Evolutionary conservation across 202 grass and related monocot species (phyloP).

Genomic region (Digitaria exilis): DNA sequence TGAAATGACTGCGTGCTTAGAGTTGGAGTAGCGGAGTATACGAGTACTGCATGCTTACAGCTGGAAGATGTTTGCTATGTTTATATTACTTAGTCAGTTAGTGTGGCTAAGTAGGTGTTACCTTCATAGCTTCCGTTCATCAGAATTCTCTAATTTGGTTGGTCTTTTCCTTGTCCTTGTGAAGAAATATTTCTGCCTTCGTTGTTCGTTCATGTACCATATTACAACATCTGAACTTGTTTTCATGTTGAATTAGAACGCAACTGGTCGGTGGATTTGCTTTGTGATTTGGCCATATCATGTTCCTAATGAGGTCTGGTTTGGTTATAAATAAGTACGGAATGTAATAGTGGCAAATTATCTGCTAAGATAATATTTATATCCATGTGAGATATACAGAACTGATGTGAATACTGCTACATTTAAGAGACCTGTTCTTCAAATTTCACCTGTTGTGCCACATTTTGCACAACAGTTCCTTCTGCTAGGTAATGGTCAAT

Average conservation of each 20-base stretch:
- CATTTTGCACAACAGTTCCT: background rate
- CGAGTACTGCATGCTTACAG: too few species aligned
- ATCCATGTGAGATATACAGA: background rate
- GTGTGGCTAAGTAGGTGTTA: background rate
- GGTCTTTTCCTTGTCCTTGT: background rate
- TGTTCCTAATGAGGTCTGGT: background rate
- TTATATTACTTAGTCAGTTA: background rate
- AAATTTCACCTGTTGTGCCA: background rate
- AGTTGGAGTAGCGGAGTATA: background rate
- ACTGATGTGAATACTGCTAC: background rate
- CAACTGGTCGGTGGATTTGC: background rate
- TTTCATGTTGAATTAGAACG: background rate
- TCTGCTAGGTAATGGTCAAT: background rate
- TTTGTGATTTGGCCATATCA: background rate
- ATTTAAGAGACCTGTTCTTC: background rate
- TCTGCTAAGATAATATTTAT: background rate
- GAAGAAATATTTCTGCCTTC: background rate
- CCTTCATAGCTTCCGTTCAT: background rate
- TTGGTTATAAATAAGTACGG: background rate
- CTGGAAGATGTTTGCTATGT: background rate
- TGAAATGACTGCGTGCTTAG: background rate
- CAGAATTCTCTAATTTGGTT: background rate
- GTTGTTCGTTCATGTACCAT: background rate
- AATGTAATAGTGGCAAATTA: background rate
- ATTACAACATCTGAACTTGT: background rate